Base-by-base conservation (phyloP, 352 stramenopile genomes). In the Phytophthora cryptogea region DNA sequence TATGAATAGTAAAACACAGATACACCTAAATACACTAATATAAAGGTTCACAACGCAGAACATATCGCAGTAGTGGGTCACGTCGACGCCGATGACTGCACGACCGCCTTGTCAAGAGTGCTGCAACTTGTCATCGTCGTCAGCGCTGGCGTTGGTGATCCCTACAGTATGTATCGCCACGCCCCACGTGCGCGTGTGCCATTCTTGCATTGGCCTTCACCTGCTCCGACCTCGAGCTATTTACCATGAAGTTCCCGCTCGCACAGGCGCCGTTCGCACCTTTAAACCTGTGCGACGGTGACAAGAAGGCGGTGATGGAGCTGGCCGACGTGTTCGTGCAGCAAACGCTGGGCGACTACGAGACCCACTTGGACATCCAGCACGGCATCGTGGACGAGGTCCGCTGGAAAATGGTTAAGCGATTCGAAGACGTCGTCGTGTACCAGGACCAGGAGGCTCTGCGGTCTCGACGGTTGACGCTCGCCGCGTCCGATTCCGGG, bases 381-480 rank as follows among this genome's bases (percentile, higher is more conserved):
- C 59, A 50, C 45, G 60, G 56, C 23, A 27, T 62, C 16, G 61
- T 80, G 5, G 63, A 80, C 33, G 61, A 72, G 27, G 31, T 44
- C n/a, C 46, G 45, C 14, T 80, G 71, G 71, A 80, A 77, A 39
- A 61, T 61, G 63, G 59, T 75, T 48, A 77, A 75, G 53, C 61
- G 55, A 10, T 70, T 74, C 47, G 68, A 76, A 28, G 51, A 63
- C 35, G 56, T 80, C 36, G 48, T 55, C 7, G 60, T 76, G 46
- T 80, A 66, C 51, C 54, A 70, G 27, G 68, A 80, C 35, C 64
- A 67, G 0, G 51, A 72, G 37, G 39, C 53, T 8, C 27, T 51
- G 17, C 35, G 45, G 3, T 11, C 42, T 3, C 53, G 54, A 9
- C 47, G 57, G 5, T 17, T 61, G 42, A 64, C 52, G 1, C 52